Percentiles rank a stretch among this genome's conserved stretches.
phyloP scores from a whole-genome alignment of 1,284 basidiomycete genomes.

The Ceratobasidium sp. region DNA sequence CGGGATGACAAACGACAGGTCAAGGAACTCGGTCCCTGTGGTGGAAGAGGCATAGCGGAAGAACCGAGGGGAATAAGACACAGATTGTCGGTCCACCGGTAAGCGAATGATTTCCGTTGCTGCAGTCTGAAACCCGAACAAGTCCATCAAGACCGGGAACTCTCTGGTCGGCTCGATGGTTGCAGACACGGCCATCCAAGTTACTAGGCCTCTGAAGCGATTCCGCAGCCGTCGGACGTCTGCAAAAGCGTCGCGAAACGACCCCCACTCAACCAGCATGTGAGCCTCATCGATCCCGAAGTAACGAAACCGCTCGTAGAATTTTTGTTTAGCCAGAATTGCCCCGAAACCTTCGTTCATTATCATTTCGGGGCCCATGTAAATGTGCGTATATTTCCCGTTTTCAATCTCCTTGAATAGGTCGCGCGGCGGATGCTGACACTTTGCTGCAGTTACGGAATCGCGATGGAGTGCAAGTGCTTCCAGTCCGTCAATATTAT shows the following conservation, averaged over 20 bases:
- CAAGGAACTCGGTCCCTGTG: background rate
- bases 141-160: background rate
- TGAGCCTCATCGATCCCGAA: slow-evolving; percentile 1
- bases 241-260: background rate
- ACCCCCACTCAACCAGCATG: background rate
- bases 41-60: background rate
- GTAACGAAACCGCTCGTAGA: background rate
- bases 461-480: slow-evolving; percentile 6
- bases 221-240: slow-evolving; percentile 4
- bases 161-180: background rate
- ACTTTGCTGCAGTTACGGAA: background rate
- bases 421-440: background rate
- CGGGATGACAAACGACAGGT: background rate
- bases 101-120: background rate
- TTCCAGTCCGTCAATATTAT: background rate
- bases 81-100: background rate
- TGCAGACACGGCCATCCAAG: background rate
- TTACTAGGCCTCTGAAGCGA: background rate
- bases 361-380: background rate
- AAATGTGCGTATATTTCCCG: background rate
- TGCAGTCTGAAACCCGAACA: background rate
- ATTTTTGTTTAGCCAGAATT: background rate
- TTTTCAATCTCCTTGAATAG: background rate
- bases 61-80: background rate
- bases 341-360: background rate